A percentile compares a stretch with the other conserved stretches of the same genome.
phyloP scores from a whole-genome alignment of 164 flowering plant genomes.

The Saururus chinensis region DNA sequence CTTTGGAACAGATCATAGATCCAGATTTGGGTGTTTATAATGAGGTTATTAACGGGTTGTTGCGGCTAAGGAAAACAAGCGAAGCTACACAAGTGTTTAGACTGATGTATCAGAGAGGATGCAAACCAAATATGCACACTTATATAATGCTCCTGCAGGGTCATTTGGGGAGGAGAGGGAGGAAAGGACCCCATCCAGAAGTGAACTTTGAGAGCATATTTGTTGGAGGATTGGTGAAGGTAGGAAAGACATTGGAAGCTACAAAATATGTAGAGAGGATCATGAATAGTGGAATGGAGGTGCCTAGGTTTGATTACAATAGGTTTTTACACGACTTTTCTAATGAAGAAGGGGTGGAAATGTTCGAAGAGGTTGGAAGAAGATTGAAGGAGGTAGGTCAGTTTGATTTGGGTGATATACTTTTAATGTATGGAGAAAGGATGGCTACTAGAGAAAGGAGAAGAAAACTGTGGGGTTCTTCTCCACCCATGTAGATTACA shows the following conservation, averaged over 20 bases:
- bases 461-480: slow-evolving; percentile 13
- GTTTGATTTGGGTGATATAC: slow-evolving; percentile 79
- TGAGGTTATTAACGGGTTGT: slow-evolving; percentile 71
- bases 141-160: slow-evolving; percentile 88
- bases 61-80: slow-evolving; percentile 47
- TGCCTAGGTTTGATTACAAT: slow-evolving; percentile 86
- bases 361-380: slow-evolving; percentile 75
- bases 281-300: slow-evolving; percentile 49
- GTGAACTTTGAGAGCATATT: slow-evolving; percentile 82
- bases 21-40: slow-evolving; percentile 60
- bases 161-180: slow-evolving; percentile 85
- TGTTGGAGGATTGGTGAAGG: slow-evolving; percentile 84
- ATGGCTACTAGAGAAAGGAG: slow-evolving; percentile 83
- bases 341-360: slow-evolving; percentile 65
- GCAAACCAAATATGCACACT: slow-evolving; percentile 92
- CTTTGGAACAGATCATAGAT: slow-evolving; percentile 36
- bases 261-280: slow-evolving; percentile 75
- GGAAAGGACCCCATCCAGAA: slow-evolving; percentile 59
- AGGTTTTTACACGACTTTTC: slow-evolving; percentile 69
- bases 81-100: slow-evolving; percentile 89
- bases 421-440: slow-evolving; percentile 68
- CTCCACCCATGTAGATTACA: too few relatives aligned
- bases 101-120: slow-evolving; percentile 69
- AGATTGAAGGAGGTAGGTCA: slow-evolving; percentile 68
- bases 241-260: slow-evolving; percentile 67